A percentile compares a stretch with the other conserved stretches of the same genome.
Evolutionary conservation across 2,329 filamentous ascomycete genomes (phyloP).

Genomic region (Pseudogymnoascus sp.): DNA sequence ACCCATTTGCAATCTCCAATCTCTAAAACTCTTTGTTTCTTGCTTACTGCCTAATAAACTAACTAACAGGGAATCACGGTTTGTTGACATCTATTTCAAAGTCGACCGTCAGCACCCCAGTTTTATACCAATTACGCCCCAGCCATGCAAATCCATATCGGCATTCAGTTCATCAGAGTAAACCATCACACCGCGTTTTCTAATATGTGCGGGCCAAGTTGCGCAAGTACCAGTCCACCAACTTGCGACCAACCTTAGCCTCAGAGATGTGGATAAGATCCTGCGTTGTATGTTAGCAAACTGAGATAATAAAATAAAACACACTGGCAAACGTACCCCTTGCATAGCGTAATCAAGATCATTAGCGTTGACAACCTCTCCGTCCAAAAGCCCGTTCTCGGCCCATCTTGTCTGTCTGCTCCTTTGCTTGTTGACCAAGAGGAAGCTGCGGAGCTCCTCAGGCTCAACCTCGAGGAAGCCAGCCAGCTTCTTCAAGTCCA

Average conservation of each 20-base stretch:
- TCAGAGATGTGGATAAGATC: slow-evolving; percentile 98
- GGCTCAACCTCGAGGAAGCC: slow-evolving; percentile 94
- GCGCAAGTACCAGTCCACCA: slow-evolving; percentile 98
- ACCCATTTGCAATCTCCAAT: background rate
- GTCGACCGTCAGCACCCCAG: slow-evolving; percentile 8
- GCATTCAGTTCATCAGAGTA: slow-evolving; percentile 6
- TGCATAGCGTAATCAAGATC: slow-evolving; percentile 97
- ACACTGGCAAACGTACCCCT: slow-evolving; percentile 54
- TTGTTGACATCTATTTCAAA: slow-evolving; percentile 6
- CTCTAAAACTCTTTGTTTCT: slow-evolving; percentile 6
- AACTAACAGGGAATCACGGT: slow-evolving; percentile 8
- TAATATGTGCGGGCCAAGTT: slow-evolving; percentile 95
- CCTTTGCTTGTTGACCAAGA: slow-evolving; percentile 97
- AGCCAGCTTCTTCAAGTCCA: slow-evolving; percentile 97
- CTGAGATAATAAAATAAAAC: background rate
- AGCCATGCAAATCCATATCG: slow-evolving; percentile 10
- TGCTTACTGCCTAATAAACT: slow-evolving; percentile 8
- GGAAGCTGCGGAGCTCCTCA: slow-evolving; percentile 89
- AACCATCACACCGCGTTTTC: slow-evolving; percentile 4
- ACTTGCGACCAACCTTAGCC: slow-evolving; percentile 91
- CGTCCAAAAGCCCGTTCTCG: slow-evolving; percentile 81
- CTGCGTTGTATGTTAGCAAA: slow-evolving; percentile 34
- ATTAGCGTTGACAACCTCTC: slow-evolving; percentile 84
- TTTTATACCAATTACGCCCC: slow-evolving; percentile 9
- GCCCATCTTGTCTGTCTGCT: slow-evolving; percentile 93